Evolutionary conservation across 495 filamentous ascomycete genomes (phyloP), one percentile per base, ranked within the genome.

Genomic region (Hyphodiscus hymeniophilus): DNA sequence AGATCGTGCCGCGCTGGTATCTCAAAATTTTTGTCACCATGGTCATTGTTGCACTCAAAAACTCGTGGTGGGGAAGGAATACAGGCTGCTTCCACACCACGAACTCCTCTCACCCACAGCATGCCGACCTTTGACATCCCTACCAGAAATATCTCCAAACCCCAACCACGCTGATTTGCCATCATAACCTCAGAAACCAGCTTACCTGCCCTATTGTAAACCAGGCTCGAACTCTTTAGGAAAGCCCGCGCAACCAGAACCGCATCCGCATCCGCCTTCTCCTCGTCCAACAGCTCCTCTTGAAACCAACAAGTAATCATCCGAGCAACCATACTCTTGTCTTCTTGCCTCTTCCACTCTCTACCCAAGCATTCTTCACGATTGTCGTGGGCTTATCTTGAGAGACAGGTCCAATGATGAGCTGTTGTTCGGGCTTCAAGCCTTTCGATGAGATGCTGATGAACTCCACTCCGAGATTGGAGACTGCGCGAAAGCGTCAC

Each of bases 161-260:
- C 79, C 77, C 12, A 85, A 71, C 81, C 67, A 48, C 85, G 84
- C 65, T 86, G 81, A 47, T 79, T 78, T 3, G 82, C 79, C 52
- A 77, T 67, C 38, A 74, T 63, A 26, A 81, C 75, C 34, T 75
- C 65, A 8, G 79, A 70, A 5, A 69, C 70, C 18, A 86, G 61
- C 38, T 86, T 80, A 49, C 82, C 76, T 1, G 81, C 83, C 67
- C 73, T 85, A 0, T 65, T 54, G 74, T 81, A 85, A 41, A 83
- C 79, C 21, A 86, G 57, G 0, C 75, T 74, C 0, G 82, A 81
- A 55, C 87, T 78, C 66, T 81, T 84, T 60, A 81, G 81, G 62
- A 87, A 89, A 45, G 67, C 67, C 4, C 84, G 63, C 0, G 81
- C 84, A 10, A 73, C 73, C 11, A 79, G 62, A 1, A 73, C 84